phyloP scores from a whole-genome alignment of 2,329 filamentous ascomycete species.

The Sporothrix inflata region DNA sequence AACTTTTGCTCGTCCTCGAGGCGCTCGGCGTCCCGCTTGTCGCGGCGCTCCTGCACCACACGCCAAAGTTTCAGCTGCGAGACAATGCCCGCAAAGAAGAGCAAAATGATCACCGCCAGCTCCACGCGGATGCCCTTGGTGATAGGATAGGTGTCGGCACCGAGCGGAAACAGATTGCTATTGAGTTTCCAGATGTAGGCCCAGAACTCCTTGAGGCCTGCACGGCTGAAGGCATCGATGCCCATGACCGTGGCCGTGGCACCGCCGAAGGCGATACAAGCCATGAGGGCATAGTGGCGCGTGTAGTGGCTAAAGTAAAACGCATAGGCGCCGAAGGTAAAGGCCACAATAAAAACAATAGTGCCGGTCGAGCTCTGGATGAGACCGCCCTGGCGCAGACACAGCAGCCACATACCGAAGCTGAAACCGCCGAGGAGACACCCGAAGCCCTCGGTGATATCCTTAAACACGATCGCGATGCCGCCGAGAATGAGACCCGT shows the following conservation, averaged over 20 bases:
- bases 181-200: slow-evolving; percentile 88
- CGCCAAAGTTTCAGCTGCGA: slow-evolving; percentile 89
- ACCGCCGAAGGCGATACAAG: slow-evolving; percentile 76
- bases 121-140: slow-evolving; percentile 87
- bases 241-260: slow-evolving; percentile 79
- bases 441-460: slow-evolving; percentile 79
- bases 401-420: slow-evolving; percentile 87
- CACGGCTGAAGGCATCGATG: slow-evolving; percentile 85
- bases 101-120: slow-evolving; percentile 73
- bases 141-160: slow-evolving; percentile 77
- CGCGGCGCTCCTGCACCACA: slow-evolving; percentile 67
- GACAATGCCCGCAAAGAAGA: slow-evolving; percentile 74
- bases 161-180: slow-evolving; percentile 74
- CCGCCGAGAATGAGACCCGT: slow-evolving; percentile 76
- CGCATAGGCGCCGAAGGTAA: slow-evolving; percentile 70
- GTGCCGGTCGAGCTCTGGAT: slow-evolving; percentile 65
- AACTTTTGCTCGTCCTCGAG: slow-evolving; percentile 57
- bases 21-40: slow-evolving; percentile 54
- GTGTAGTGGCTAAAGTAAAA: slow-evolving; percentile 80
- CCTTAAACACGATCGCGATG: slow-evolving; percentile 75
- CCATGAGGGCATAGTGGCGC: slow-evolving; percentile 75
- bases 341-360: slow-evolving; percentile 73
- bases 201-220: slow-evolving; percentile 97
- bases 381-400: slow-evolving; percentile 74
- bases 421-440: slow-evolving; percentile 87